Percentiles rank a stretch among this genome's conserved stretches.
These are phyloP conservation scores for Candida adriatica DNA, from an alignment of 805 yeast genomes.

Conservation along the genomic window DNA sequence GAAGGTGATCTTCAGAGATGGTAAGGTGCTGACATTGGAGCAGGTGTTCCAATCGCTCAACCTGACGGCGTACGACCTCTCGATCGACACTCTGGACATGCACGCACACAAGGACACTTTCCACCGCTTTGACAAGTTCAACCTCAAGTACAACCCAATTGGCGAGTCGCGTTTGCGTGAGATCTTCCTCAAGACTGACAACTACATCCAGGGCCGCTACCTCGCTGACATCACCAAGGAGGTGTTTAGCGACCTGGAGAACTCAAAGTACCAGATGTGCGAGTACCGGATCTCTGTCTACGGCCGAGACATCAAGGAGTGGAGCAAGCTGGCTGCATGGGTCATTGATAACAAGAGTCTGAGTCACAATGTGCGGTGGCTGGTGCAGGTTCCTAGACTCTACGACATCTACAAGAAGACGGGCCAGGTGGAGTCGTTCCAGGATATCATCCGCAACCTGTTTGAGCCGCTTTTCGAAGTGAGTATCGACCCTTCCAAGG, in stretches of 20 bases:
- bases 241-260: slow-evolving; percentile 89
- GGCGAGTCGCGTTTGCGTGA: slow-evolving; percentile 98
- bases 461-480: slow-evolving; percentile 91
- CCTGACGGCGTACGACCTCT: slow-evolving; percentile 87
- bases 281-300: slow-evolving; percentile 94
- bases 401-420: slow-evolving; percentile 83
- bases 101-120: slow-evolving; percentile 98
- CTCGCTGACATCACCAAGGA: slow-evolving; percentile 91
- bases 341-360: slow-evolving; percentile 85
- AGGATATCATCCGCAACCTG: slow-evolving; percentile 68
- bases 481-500: slow-evolving; percentile 71
- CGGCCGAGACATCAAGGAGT: slow-evolving; percentile 84
- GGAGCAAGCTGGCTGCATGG: slow-evolving; percentile 96
- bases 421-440: slow-evolving; percentile 63
- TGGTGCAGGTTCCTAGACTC: slow-evolving; percentile 89
- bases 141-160: slow-evolving; percentile 93
- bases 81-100: slow-evolving; percentile 97
- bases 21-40: slow-evolving; percentile 73
- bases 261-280: slow-evolving; percentile 94
- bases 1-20: slow-evolving; percentile 90
- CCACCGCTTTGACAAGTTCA: slow-evolving; percentile 96
- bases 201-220: slow-evolving; percentile 80
- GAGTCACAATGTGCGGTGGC: slow-evolving; percentile 95
- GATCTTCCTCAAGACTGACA: slow-evolving; percentile 92
- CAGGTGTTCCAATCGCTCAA: slow-evolving; percentile 89